Evolutionary conservation across 305 asterid species (phyloP).

Genomic region (Ilex paraguariensis): DNA sequence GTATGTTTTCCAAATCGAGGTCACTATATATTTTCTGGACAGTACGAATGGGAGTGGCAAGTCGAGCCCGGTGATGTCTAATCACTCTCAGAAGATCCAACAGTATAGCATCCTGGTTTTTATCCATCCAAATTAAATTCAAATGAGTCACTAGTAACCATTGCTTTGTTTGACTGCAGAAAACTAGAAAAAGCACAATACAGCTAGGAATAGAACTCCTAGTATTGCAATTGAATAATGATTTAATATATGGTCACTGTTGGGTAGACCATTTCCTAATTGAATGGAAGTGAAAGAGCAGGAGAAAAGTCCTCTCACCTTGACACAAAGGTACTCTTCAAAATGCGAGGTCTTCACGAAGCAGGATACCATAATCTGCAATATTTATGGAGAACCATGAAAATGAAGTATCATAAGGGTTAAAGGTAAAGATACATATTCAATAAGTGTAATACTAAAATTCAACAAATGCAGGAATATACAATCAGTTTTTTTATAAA

Average conservation of each 20-base stretch:
- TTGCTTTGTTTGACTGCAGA: too few relatives aligned
- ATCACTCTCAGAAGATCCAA: constrained; percentile 87
- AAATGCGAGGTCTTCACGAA: constrained; percentile 95
- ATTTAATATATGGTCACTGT: constrained; percentile 6
- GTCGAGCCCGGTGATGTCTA: constrained; percentile 87
- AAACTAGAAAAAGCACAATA: too few relatives aligned
- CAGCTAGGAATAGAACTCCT: constrained; percentile 4
- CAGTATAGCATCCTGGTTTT: constrained; percentile 72
- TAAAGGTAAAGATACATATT: too few relatives aligned
- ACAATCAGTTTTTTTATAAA: too few relatives aligned
- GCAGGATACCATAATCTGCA: constrained; percentile 91
- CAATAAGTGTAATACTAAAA: too few relatives aligned
- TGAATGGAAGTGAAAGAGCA: constrained; percentile 10
- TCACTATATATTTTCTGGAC: constrained; percentile 64
- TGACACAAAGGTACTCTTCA: constrained; percentile 91
- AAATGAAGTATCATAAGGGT: background rate
- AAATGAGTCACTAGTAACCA: background rate
- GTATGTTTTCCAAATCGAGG: constrained; percentile 62
- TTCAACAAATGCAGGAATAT: too few relatives aligned
- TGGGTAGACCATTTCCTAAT: constrained; percentile 1
- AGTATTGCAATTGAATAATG: constrained; percentile 6
- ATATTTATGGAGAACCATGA: constrained; percentile 11
- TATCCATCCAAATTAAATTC: constrained; percentile 7
- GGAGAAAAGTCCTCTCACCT: constrained; percentile 46
- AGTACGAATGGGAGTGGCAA: constrained; percentile 97